A percentile compares a stretch with the other conserved stretches of the same genome.
These are phyloP conservation scores for Lasiosphaeria ovina DNA, from an alignment of 495 filamentous ascomycete genomes.

Conservation along the genomic window DNA sequence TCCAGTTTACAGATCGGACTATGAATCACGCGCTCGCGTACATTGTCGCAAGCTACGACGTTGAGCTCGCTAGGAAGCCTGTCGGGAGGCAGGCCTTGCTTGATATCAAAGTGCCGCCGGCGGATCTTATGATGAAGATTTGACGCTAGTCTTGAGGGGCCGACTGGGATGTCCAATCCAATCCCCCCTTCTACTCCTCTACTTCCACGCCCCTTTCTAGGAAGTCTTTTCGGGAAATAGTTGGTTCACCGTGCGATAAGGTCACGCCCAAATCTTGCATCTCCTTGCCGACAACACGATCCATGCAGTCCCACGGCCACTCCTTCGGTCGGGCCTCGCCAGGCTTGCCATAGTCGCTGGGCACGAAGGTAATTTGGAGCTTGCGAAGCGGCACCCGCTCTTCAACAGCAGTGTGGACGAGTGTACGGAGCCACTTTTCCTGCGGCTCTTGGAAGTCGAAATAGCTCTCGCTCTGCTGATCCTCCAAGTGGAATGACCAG, in stretches of 20 bases:
- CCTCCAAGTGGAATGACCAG: not conserved
- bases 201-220: not conserved
- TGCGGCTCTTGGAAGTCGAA: constrained; percentile 5
- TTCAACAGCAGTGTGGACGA: not conserved
- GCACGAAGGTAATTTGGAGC: not conserved
- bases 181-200: not conserved
- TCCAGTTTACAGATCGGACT: not conserved
- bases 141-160: not conserved
- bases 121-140: not conserved
- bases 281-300: constrained; percentile 1
- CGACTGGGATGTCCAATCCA: not conserved
- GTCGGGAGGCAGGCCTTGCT: not conserved
- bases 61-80: not conserved
- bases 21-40: not conserved
- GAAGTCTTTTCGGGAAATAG: constrained; percentile 1
- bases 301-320: constrained; percentile 6
- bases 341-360: not conserved
- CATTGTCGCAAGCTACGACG: not conserved
- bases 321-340: not conserved
- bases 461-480: not conserved
- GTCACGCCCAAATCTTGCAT: not conserved
- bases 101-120: not conserved
- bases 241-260: not conserved
- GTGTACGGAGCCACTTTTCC: not conserved
- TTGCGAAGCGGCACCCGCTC: not conserved